Percentiles rank a stretch among this genome's conserved stretches.
These are phyloP conservation scores for Fabrea salina DNA, from an alignment of 169 alveolate species.

Conservation along the genomic window DNA sequence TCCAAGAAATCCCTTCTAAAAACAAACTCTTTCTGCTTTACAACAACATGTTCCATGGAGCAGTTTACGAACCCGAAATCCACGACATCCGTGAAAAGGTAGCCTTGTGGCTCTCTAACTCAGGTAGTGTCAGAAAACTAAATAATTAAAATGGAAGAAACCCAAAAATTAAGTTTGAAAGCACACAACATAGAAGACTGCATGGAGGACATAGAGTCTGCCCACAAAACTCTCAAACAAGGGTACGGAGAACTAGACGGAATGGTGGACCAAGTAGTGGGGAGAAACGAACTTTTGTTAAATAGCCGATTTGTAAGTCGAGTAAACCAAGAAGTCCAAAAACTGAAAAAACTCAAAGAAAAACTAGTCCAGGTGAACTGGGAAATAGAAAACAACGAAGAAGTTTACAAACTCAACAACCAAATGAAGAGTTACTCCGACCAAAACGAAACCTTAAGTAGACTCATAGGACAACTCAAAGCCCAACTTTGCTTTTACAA, in stretches of 20 bases:
- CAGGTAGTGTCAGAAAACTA: no score
- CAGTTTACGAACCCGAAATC: no score
- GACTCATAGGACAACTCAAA: slow-evolving; percentile 4
- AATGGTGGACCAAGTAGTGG: slow-evolving; percentile 9
- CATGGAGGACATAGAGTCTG: no score
- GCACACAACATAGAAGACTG: no score
- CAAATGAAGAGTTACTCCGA: slow-evolving; percentile 25
- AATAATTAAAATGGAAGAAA: no score
- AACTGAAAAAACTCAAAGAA: slow-evolving; percentile 24
- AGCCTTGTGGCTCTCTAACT: no score
- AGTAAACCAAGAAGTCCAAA: slow-evolving; percentile 8
- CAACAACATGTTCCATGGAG: no score
- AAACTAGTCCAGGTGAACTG: background rate
- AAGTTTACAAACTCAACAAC: background rate
- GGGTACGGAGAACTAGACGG: slow-evolving; percentile 10
- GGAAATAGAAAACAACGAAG: slow-evolving; percentile 24
- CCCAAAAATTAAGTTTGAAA: no score
- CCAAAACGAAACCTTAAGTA: background rate
- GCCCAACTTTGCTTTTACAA: background rate
- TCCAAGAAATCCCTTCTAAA: no score
- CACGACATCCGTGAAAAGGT: no score
- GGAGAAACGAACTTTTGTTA: slow-evolving; percentile 4
- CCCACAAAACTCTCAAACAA: background rate
- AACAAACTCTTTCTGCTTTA: no score
- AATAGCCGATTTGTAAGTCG: slow-evolving; percentile 13